Base-by-base conservation (phyloP, 2,329 filamentous ascomycete species). In the Septoria linicola region DNA sequence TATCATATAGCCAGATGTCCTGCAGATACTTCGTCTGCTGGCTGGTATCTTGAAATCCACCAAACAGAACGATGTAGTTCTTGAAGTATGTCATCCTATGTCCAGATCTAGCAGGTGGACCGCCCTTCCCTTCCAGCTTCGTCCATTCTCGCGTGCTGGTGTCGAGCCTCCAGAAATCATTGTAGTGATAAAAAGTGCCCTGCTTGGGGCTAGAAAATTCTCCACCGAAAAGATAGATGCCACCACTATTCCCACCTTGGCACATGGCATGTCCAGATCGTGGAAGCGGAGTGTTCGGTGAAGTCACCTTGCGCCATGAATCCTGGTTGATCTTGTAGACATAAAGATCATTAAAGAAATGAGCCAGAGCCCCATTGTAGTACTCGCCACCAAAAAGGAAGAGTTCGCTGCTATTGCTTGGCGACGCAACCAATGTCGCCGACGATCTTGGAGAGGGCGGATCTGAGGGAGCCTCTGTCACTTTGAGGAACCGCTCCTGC, bases 111-210 rank as follows among this genome's bases (percentile, higher is more conserved):
- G 92, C 90, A 32, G 92, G 92, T 30, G 80, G 80, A 69, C 88
- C 88, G 52, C 88, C 88, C 74, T 84, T 85, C 2, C 78, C 79
- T 69, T 99, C 93, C 27, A 99, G 77, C 55, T 91, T 87, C 50
- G 83, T 88, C 93, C 93, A 99, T 74, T 99, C 93, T 63, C 90
- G 80, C 6, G 82, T 84, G 7, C 79, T 80, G 0, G 92, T 87
- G 66, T 97, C 91, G 36, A 97, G 80, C 42, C 87, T 80, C 92
- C 93, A 99, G 69, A 99, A 97, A 73, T 97, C 93, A 65, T 95
- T 96, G 74, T 99, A 99, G 72, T 99, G 93, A 70, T 99, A 96
- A 66, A 99, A 99, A 0, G 92, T 97, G 3, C 93, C 93, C 72
- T 97, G 93, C 68, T 96, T 97, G 2, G 93, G 93, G 21, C 87